A percentile compares a stretch with the other conserved stretches of the same genome.
Conservation (phyloP, 1,284 basidiomycete species). For the Nidula niveotomentosa region DNA sequence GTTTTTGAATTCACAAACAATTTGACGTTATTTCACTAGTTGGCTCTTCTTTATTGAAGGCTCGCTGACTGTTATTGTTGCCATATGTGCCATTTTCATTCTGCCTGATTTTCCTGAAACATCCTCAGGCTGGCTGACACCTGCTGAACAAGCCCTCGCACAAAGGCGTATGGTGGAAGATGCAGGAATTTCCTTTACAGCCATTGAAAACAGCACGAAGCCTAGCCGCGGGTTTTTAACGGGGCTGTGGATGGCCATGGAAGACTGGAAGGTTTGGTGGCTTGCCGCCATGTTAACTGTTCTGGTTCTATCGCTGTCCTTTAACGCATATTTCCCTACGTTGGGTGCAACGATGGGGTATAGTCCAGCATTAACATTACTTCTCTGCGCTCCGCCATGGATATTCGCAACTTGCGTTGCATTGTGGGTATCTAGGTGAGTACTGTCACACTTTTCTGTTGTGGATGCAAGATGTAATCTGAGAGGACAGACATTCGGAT, state of each 20-base stretch:
- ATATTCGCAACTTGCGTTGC: slow-evolving; percentile 61
- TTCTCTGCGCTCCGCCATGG: slow-evolving; percentile 81
- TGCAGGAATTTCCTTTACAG: slow-evolving; percentile 33
- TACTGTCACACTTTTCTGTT: neutral
- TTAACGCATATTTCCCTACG: slow-evolving; percentile 71
- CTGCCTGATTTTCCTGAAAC: slow-evolving; percentile 78
- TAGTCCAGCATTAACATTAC: slow-evolving; percentile 59
- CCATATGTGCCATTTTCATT: slow-evolving; percentile 60
- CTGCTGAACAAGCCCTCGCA: slow-evolving; percentile 65
- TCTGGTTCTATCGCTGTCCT: slow-evolving; percentile 59
- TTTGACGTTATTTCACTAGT: slow-evolving; percentile 25
- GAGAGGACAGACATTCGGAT: slow-evolving; percentile 64
- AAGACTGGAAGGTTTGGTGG: slow-evolving; percentile 77
- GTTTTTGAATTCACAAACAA: neutral
- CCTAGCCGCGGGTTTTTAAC: too few relatives aligned
- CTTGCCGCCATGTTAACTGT: slow-evolving; percentile 55
- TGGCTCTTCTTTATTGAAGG: slow-evolving; percentile 83
- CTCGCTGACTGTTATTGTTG: slow-evolving; percentile 63
- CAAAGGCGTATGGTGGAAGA: slow-evolving; percentile 75
- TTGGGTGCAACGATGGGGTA: slow-evolving; percentile 70
- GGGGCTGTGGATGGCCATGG: slow-evolving; percentile 42
- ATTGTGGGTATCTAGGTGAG: slow-evolving; percentile 47
- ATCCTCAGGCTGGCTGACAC: slow-evolving; percentile 55
- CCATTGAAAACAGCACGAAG: too few relatives aligned
- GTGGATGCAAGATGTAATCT: too few relatives aligned